A percentile compares a stretch with the other conserved stretches of the same genome.
These are phyloP conservation scores for Suillus cothurnatus DNA, from an alignment of 768 basidiomycete genomes.

Conservation along the genomic window DNA sequence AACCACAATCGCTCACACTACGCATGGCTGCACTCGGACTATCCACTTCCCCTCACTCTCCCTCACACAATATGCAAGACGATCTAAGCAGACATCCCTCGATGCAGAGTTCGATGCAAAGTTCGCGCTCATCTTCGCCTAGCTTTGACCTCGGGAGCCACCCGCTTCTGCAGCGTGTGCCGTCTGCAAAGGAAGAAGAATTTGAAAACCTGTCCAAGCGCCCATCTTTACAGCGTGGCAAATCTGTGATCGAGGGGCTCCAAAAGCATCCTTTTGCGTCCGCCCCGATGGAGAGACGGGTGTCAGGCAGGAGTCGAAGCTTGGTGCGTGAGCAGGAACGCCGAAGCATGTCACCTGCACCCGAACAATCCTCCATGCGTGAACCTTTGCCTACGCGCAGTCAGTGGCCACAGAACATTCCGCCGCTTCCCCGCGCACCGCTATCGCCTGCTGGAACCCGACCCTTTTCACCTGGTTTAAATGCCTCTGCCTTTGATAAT, in stretches of 20 bases:
- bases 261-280: background rate
- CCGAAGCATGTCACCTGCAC: slow-evolving; percentile 8
- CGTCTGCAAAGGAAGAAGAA: slow-evolving; percentile 20
- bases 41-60: background rate
- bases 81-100: background rate
- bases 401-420: slow-evolving; percentile 24
- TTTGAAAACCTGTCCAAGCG: background rate
- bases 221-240: background rate
- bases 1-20: slow-evolving; percentile 30
- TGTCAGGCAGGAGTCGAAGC: slow-evolving; percentile 5
- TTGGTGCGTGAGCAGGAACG: slow-evolving; percentile 16
- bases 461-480: slow-evolving; percentile 10
- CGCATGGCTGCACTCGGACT: slow-evolving; percentile 35
- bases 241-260: background rate
- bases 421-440: slow-evolving; percentile 33
- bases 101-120: background rate
- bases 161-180: slow-evolving; percentile 2
- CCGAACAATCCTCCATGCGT: background rate
- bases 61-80: background rate
- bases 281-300: background rate
- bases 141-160: slow-evolving; percentile 3
- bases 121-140: slow-evolving; percentile 4
- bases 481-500: slow-evolving; percentile 2
- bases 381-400: slow-evolving; percentile 15
- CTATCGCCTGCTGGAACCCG: slow-evolving; percentile 3